Evolutionary conservation across 2,329 filamentous ascomycete species (phyloP).

Genomic region (Neocucurbitaria cava): DNA sequence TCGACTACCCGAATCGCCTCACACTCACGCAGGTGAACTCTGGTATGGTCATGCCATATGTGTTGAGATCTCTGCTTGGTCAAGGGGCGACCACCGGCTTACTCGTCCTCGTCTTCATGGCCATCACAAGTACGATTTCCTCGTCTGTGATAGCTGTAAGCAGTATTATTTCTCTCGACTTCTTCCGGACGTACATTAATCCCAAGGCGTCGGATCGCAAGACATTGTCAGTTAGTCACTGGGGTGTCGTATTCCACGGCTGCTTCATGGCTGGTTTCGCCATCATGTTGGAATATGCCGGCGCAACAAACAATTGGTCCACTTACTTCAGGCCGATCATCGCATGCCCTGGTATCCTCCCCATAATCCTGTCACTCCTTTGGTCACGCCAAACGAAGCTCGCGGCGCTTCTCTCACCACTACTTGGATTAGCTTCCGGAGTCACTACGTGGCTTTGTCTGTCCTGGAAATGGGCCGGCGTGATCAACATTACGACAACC

Average conservation of each 20-base stretch:
- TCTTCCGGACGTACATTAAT: conserved; percentile 86
- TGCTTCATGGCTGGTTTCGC: conserved; percentile 78
- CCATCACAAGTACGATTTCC: conserved; percentile 50
- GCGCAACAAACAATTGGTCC: conserved; percentile 77
- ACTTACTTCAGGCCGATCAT: conserved; percentile 86
- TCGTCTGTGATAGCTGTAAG: conserved; percentile 69
- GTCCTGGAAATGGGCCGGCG: conserved; percentile 21
- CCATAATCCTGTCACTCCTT: conserved; percentile 76
- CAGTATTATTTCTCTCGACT: conserved; percentile 84
- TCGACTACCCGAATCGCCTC: conserved; percentile 44
- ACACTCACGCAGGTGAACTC: conserved; percentile 15
- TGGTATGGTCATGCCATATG: conserved; percentile 28
- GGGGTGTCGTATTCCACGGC: conserved; percentile 73
- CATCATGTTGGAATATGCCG: conserved; percentile 64
- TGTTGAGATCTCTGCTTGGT: conserved; percentile 23
- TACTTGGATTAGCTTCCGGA: conserved; percentile 11
- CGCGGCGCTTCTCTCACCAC: conserved; percentile 63
- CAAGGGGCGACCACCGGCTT: conserved; percentile 22
- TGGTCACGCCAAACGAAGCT: conserved; percentile 80
- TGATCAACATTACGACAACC: conserved; percentile 54
- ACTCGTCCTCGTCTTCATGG: conserved; percentile 54
- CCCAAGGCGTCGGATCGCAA: conserved; percentile 74
- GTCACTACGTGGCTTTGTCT: conserved; percentile 13
- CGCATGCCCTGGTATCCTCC: conserved; percentile 82
- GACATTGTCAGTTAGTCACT: conserved; percentile 79